phyloP scores from a whole-genome alignment of 2,329 filamentous ascomycete genomes.

The Colletotrichum magnum region DNA sequence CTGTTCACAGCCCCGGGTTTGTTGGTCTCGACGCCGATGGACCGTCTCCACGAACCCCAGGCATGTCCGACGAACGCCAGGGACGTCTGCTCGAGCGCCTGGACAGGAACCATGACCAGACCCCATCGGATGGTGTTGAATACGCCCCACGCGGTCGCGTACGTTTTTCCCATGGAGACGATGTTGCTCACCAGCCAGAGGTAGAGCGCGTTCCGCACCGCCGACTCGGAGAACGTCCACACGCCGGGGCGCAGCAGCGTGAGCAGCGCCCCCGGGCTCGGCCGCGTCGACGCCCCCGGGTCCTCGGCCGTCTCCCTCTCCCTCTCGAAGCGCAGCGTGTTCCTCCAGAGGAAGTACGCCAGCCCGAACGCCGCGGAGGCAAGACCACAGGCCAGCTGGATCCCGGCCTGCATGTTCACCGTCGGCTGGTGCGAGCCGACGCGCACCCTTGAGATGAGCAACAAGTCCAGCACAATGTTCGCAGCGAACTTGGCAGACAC shows the following conservation, averaged over 20 bases:
- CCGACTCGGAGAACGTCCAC: conserved; percentile 74
- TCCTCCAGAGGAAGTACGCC: conserved; percentile 69
- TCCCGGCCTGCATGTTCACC: conserved; percentile 75
- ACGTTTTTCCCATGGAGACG: conserved; percentile 72
- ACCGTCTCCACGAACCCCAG: conserved; percentile 69
- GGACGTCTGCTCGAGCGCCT: conserved; percentile 75
- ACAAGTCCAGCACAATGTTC: conserved; percentile 77
- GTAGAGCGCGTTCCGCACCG: conserved; percentile 77
- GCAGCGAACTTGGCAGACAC: conserved; percentile 73
- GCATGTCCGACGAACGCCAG: conserved; percentile 76
- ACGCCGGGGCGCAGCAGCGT: conserved; percentile 70
- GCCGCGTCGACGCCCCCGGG: conserved; percentile 45
- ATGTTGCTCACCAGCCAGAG: conserved; percentile 79
- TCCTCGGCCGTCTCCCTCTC: conserved; percentile 7
- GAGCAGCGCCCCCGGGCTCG: conserved; percentile 60
- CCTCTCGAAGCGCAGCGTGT: conserved; percentile 45
- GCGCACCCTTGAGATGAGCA: conserved; percentile 77
- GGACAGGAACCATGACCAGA: conserved; percentile 80
- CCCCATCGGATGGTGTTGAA: conserved; percentile 84
- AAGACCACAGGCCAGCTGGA: conserved; percentile 74
- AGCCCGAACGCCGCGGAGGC: conserved; percentile 69
- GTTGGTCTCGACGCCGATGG: conserved; percentile 43
- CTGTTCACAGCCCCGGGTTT: conserved; percentile 40
- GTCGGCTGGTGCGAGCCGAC: conserved; percentile 67
- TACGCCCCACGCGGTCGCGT: conserved; percentile 80